Evolutionary conservation across 805 yeast species (phyloP).

Genomic region (Metschnikowia colocasiae): DNA sequence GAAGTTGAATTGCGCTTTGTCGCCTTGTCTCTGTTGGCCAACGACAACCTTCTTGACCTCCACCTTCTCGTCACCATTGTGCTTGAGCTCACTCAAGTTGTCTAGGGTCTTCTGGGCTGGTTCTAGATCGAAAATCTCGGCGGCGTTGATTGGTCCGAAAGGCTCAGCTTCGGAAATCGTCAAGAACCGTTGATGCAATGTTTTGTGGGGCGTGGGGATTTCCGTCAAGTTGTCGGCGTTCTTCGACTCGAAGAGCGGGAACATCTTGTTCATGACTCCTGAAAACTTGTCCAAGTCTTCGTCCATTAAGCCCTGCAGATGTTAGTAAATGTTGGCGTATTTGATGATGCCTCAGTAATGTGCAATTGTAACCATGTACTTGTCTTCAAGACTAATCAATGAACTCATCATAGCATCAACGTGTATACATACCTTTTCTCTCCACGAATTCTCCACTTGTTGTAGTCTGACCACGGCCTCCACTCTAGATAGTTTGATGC

Average conservation of each 20-base stretch:
- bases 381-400: conserved; percentile 82
- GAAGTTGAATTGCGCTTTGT: conserved; percentile 68
- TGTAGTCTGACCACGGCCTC: conserved; percentile 80
- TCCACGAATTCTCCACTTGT: conserved; percentile 62
- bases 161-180: conserved; percentile 94
- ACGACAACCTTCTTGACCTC: conserved; percentile 32
- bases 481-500: conserved; percentile 77
- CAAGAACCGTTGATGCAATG: conserved; percentile 75
- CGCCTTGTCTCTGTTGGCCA: conserved; percentile 65
- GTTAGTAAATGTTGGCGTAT: conserved; percentile 31
- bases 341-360: conserved; percentile 17
- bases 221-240: conserved; percentile 80
- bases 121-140: conserved; percentile 72
- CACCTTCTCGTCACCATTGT: conserved; percentile 39
- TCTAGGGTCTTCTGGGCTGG: conserved; percentile 82
- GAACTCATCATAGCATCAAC: conserved; percentile 43
- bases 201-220: conserved; percentile 84
- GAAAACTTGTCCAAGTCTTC: conserved; percentile 60
- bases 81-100: conserved; percentile 59
- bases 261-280: conserved; percentile 66
- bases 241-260: conserved; percentile 58
- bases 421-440: conserved; percentile 51
- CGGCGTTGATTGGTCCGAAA: conserved; percentile 94
- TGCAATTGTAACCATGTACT: conserved; percentile 47
- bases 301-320: conserved; percentile 43